Percentiles rank a stretch among this genome's conserved stretches.
phyloP scores from a whole-genome alignment of 83 land plant genomes.

The Picea mariana region DNA sequence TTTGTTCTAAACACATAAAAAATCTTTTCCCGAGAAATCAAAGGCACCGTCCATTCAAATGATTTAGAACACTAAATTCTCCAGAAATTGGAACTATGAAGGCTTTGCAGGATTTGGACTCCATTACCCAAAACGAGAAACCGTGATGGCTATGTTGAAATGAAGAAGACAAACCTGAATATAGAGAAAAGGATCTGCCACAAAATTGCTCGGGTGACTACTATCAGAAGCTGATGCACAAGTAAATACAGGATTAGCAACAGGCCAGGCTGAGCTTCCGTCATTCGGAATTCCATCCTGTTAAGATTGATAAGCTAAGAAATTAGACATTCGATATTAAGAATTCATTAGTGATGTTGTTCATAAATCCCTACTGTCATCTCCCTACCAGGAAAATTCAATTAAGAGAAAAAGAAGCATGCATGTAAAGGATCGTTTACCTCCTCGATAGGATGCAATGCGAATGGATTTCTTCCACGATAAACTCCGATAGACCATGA shows the following conservation, averaged over 20 bases:
- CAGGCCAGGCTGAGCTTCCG: conserved; percentile 89
- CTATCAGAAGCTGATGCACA: conserved; percentile 70
- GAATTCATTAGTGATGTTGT: background rate
- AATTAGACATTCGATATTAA: background rate
- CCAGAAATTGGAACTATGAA: too few species aligned
- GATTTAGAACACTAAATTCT: background rate
- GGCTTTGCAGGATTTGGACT: background rate
- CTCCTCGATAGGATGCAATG: conserved; percentile 67
- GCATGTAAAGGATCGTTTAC: conserved; percentile 31
- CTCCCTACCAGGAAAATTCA: background rate
- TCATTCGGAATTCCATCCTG: conserved; percentile 41
- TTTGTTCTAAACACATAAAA: too few species aligned
- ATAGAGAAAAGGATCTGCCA: conserved; percentile 94
- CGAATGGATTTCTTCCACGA: conserved; percentile 69
- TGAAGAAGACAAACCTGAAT: conserved; percentile 48
- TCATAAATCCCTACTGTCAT: background rate
- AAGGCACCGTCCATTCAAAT: background rate
- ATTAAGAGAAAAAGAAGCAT: background rate
- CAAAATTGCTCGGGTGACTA: conserved; percentile 86
- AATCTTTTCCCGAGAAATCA: background rate
- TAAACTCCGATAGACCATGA: conserved; percentile 89
- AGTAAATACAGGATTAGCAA: conserved; percentile 88
- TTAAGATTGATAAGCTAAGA: background rate
- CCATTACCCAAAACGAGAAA: background rate
- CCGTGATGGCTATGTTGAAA: background rate